Conservation (phyloP, 1,139 yeast species). For the Kodamaea alishanica region DNA sequence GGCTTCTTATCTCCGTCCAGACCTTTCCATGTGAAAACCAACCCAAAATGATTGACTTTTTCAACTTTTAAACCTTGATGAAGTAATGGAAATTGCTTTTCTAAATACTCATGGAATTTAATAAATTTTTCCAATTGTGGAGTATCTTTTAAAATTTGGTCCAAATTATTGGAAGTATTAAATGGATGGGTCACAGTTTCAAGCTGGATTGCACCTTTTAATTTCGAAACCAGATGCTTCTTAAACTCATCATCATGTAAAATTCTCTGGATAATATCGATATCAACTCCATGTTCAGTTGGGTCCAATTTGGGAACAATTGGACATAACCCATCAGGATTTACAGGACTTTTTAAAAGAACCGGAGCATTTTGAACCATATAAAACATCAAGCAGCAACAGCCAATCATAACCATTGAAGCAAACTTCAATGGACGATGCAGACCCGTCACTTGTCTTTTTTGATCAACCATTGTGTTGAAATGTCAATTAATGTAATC, state of each 20-base stretch:
- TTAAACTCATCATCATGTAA: constrained; percentile 39
- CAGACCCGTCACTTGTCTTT: no score
- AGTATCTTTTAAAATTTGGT: constrained; percentile 23
- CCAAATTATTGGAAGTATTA: constrained; percentile 18
- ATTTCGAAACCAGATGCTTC: constrained; percentile 36
- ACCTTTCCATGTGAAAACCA: constrained; percentile 39
- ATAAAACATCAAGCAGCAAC: no score
- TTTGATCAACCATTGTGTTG: no score
- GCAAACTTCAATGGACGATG: no score
- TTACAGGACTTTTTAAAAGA: neutral
- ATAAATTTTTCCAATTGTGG: constrained; percentile 29
- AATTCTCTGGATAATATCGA: constrained; percentile 23
- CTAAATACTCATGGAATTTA: constrained; percentile 29
- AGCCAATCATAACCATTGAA: no score
- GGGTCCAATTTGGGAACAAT: constrained; percentile 32
- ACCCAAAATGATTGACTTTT: constrained; percentile 30
- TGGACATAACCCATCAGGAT: constrained; percentile 33
- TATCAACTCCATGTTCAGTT: constrained; percentile 17
- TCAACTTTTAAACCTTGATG: constrained; percentile 29
- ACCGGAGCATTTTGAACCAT: no score
- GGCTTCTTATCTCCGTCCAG: constrained; percentile 29
- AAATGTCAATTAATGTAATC: no score
- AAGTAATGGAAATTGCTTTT: constrained; percentile 29
- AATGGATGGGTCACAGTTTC: neutral
- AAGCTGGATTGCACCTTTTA: constrained; percentile 54